These are phyloP conservation scores for Fusarium sp. DNA, from an alignment of 2,329 filamentous ascomycete genomes.

Conservation along the genomic window DNA sequence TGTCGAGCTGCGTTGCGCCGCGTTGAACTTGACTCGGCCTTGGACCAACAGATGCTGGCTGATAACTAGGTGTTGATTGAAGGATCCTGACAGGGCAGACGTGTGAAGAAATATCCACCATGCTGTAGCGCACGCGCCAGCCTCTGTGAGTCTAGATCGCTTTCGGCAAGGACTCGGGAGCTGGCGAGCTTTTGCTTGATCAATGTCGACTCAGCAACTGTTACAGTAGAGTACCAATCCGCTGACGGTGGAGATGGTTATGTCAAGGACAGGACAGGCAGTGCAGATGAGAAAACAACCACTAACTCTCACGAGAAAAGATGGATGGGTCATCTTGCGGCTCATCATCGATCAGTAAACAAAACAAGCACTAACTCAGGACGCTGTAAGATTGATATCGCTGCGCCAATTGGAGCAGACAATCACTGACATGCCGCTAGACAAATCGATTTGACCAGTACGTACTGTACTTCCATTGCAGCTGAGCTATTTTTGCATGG, in stretches of 20 bases:
- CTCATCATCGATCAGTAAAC: conserved; percentile 34
- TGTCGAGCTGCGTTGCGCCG: conserved; percentile 48
- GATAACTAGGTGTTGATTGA: conserved; percentile 42
- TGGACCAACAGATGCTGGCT: conserved; percentile 44
- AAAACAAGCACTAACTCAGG: background rate
- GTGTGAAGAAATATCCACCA: conserved; percentile 40
- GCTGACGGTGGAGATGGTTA: conserved; percentile 38
- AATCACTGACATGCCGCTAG: conserved; percentile 43
- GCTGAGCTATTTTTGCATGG: conserved; percentile 46
- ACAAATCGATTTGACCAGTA: conserved; percentile 30
- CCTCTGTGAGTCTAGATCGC: conserved; percentile 39
- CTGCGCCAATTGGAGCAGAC: conserved; percentile 41
- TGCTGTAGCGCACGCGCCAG: conserved; percentile 44
- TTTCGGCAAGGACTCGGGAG: conserved; percentile 44
- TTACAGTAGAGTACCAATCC: conserved; percentile 34
- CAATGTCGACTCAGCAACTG: conserved; percentile 45
- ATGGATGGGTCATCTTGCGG: conserved; percentile 40
- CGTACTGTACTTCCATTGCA: conserved; percentile 11
- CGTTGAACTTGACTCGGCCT: conserved; percentile 40
- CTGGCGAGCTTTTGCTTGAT: conserved; percentile 38
- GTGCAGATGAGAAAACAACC: conserved; percentile 22
- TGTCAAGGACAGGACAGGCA: conserved; percentile 34
- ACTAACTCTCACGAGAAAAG: conserved; percentile 29
- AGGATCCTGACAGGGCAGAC: conserved; percentile 43
- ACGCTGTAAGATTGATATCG: conserved; percentile 18